A percentile compares a stretch with the other conserved stretches of the same genome.
Evolutionary conservation across 2,329 filamentous ascomycete species (phyloP).

Genomic region (Tricladium varicosporioides): DNA sequence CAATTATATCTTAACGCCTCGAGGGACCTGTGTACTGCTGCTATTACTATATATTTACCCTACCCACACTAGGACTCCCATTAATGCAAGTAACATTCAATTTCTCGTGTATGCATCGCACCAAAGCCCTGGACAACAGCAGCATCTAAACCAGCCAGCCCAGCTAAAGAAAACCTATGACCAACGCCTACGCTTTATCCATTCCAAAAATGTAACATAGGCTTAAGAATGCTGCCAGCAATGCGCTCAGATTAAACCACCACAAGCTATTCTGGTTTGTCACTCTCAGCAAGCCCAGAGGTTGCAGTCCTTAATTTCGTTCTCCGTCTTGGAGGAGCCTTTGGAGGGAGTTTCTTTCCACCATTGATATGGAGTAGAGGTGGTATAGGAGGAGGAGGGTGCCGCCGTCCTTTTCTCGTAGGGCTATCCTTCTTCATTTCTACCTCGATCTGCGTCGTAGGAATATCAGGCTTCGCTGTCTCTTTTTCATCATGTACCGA

Average conservation of each 20-base stretch:
- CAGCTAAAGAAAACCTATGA: neutral
- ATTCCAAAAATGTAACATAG: neutral
- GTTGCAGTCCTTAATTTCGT: slow-evolving; percentile 31
- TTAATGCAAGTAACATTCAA: too few species aligned
- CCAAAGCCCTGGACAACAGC: too few species aligned
- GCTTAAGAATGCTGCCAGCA: neutral
- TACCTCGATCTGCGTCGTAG: slow-evolving; percentile 11
- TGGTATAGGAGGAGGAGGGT: slow-evolving; percentile 29
- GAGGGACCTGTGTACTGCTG: too few species aligned
- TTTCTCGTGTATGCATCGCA: too few species aligned
- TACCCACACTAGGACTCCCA: too few species aligned
- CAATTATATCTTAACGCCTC: too few species aligned
- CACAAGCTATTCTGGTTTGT: neutral
- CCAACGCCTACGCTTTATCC: slow-evolving; percentile 10
- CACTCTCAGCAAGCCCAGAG: slow-evolving; percentile 8
- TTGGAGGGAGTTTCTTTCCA: slow-evolving; percentile 33
- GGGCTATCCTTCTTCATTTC: slow-evolving; percentile 18
- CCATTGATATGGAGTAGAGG: slow-evolving; percentile 23
- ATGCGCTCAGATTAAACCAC: neutral
- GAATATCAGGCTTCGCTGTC: neutral
- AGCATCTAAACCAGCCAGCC: too few species aligned
- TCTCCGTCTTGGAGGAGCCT: slow-evolving; percentile 33
- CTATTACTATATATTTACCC: too few species aligned
- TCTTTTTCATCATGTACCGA: slow-evolving; percentile 21
- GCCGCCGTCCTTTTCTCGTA: slow-evolving; percentile 22